A percentile compares a stretch with the other conserved stretches of the same genome.
Evolutionary conservation across 2,329 filamentous ascomycete species (phyloP).

Genomic region (Aspergillus costaricaensis): DNA sequence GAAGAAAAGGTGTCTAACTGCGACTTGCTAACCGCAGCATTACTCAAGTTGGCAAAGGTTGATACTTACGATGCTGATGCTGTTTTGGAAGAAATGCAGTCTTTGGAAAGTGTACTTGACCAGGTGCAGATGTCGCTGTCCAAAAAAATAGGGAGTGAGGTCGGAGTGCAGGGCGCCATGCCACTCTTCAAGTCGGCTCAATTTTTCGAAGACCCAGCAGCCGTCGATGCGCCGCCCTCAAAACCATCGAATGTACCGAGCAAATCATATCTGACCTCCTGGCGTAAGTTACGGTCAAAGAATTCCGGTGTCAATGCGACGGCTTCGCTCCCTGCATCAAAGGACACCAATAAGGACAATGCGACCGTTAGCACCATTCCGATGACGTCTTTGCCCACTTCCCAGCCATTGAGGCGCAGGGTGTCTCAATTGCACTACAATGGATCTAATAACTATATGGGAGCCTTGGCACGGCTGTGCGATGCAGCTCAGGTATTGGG

Average conservation of each 20-base stretch:
- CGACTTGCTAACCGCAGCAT: slow-evolving; percentile 83
- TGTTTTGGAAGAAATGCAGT: slow-evolving; percentile 90
- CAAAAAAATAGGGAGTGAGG: slow-evolving; percentile 90
- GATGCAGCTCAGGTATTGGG: slow-evolving; percentile 91
- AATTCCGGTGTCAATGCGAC: slow-evolving; percentile 67
- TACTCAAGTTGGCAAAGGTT: slow-evolving; percentile 78
- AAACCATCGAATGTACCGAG: slow-evolving; percentile 63
- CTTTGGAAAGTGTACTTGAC: slow-evolving; percentile 80
- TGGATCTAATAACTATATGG: slow-evolving; percentile 91
- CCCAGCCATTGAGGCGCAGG: slow-evolving; percentile 71
- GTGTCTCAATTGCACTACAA: slow-evolving; percentile 68
- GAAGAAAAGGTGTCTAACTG: slow-evolving; percentile 95
- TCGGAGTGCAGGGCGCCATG: slow-evolving; percentile 76
- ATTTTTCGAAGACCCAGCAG: slow-evolving; percentile 50
- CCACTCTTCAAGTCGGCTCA: slow-evolving; percentile 69
- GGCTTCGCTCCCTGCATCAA: slow-evolving; percentile 38
- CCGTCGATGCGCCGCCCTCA: slow-evolving; percentile 41
- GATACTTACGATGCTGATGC: slow-evolving; percentile 90
- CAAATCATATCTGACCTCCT: slow-evolving; percentile 80
- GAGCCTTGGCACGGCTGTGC: slow-evolving; percentile 82
- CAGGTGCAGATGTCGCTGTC: slow-evolving; percentile 74
- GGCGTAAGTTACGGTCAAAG: slow-evolving; percentile 87
- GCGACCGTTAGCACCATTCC: slow-evolving; percentile 73
- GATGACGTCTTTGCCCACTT: slow-evolving; percentile 66
- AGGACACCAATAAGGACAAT: slow-evolving; percentile 59